These are phyloP conservation scores for Cicer cuneatum DNA, from an alignment of 306 rosid species.

Conservation along the genomic window DNA sequence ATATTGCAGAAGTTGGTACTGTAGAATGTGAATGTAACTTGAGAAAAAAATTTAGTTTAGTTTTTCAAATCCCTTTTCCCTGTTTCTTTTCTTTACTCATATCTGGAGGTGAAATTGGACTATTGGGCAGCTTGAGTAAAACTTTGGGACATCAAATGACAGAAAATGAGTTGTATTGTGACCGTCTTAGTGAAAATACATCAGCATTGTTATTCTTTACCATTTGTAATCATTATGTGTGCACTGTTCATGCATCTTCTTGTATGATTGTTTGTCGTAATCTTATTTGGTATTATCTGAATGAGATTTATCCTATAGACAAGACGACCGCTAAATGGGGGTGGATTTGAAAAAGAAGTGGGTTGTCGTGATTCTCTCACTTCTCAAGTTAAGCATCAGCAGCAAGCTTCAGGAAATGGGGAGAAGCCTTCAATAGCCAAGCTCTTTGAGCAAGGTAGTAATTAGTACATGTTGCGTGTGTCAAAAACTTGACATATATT, in stretches of 20 bases:
- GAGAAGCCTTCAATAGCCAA: constrained; percentile 92
- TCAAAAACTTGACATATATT: constrained; percentile 35
- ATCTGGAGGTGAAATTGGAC: constrained; percentile 34
- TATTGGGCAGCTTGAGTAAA: constrained; percentile 19
- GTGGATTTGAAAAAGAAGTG: constrained; percentile 59
- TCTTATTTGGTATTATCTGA: constrained; percentile 40
- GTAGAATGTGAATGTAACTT: constrained; percentile 24
- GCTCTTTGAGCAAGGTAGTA: constrained; percentile 96
- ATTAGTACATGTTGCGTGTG: constrained; percentile 30
- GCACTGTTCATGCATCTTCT: constrained; percentile 23
- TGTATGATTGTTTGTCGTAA: constrained; percentile 19
- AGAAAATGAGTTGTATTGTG: constrained; percentile 20
- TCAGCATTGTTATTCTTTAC: constrained; percentile 16
- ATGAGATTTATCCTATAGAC: constrained; percentile 58
- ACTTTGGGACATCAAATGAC: constrained; percentile 10
- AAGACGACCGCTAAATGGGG: constrained; percentile 62
- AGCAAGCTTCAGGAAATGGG: constrained; percentile 72
- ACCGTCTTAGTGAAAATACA: constrained; percentile 5
- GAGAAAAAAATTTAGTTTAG: constrained; percentile 2
- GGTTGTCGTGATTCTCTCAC: constrained; percentile 69
- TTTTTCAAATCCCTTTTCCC: neutral
- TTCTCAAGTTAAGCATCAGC: constrained; percentile 69
- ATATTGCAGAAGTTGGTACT: constrained; percentile 18
- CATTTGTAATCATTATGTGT: constrained; percentile 22
- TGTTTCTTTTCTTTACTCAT: neutral